Percentiles rank a stretch among this genome's conserved stretches.
These are phyloP conservation scores for Tripterygium wilfordii DNA, from an alignment of 177 flowering plant species.

Conservation along the genomic window DNA sequence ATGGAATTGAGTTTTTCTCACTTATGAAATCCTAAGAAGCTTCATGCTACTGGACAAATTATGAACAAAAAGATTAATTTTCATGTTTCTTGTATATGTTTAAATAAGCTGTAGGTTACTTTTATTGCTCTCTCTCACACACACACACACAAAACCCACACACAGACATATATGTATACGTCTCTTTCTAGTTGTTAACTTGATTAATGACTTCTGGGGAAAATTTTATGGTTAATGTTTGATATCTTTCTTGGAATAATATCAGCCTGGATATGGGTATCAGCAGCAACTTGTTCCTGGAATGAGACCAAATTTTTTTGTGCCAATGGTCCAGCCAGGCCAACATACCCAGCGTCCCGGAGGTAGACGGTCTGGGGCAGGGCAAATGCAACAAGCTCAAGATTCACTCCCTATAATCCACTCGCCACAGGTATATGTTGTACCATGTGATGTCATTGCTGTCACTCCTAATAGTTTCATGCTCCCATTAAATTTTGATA, in stretches of 20 bases:
- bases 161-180: no score
- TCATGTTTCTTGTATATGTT: no score
- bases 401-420: slow-evolving; percentile 69
- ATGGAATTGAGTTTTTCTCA: no score
- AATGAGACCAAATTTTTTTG: slow-evolving; percentile 78
- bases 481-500: neutral
- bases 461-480: neutral
- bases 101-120: no score
- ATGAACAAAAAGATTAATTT: no score
- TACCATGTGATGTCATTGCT: no score
- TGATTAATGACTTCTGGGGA: no score
- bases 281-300: slow-evolving; percentile 93
- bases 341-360: slow-evolving; percentile 79
- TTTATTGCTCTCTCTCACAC: no score
- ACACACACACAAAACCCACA: no score
- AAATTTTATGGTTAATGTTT: neutral
- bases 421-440: slow-evolving; percentile 35
- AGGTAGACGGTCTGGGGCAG: slow-evolving; percentile 61
- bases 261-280: slow-evolving; percentile 88
- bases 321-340: slow-evolving; percentile 78
- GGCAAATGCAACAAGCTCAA: slow-evolving; percentile 59
- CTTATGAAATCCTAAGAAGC: no score
- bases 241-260: neutral
- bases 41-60: no score
- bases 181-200: no score